Evolutionary conservation across 2,329 filamentous ascomycete genomes (phyloP).

Genomic region (Grosmannia serpens): DNA sequence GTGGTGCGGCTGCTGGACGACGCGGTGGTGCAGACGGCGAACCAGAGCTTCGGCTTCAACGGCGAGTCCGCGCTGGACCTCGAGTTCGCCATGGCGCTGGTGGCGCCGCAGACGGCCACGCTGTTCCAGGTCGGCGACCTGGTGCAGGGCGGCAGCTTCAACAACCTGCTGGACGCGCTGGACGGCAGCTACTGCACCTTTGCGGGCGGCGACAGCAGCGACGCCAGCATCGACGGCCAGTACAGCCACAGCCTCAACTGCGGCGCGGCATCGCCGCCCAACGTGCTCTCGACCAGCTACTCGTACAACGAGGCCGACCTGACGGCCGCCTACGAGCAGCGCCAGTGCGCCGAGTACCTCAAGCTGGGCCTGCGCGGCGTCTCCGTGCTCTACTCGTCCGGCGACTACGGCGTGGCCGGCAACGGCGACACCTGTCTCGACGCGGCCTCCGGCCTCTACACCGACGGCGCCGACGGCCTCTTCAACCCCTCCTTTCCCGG

Average conservation of each 20-base stretch:
- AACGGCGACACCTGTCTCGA: slow-evolving; percentile 25
- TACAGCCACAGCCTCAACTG: slow-evolving; percentile 30
- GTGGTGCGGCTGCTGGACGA: slow-evolving; percentile 21
- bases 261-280: slow-evolving; percentile 30
- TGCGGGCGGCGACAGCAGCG: slow-evolving; percentile 25
- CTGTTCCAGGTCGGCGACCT: slow-evolving; percentile 36
- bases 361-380: slow-evolving; percentile 43
- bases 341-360: slow-evolving; percentile 45
- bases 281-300: slow-evolving; percentile 45
- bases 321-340: slow-evolving; percentile 32
- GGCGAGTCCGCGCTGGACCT: slow-evolving; percentile 24
- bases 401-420: slow-evolving; percentile 36
- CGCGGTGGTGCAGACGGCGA: slow-evolving; percentile 21
- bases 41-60: slow-evolving; percentile 27
- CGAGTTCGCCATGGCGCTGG: slow-evolving; percentile 30
- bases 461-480: slow-evolving; percentile 21
- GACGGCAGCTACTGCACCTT: slow-evolving; percentile 33
- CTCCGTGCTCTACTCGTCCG: slow-evolving; percentile 37
- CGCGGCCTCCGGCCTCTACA: slow-evolving; percentile 17
- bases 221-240: slow-evolving; percentile 23
- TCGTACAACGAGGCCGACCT: slow-evolving; percentile 39
- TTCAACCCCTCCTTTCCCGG: slow-evolving; percentile 37
- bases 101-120: slow-evolving; percentile 37
- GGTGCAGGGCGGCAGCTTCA: slow-evolving; percentile 16
- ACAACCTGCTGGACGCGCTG: slow-evolving; percentile 26